Evolutionary conservation across 176 grass and related monocot species (phyloP), one percentile per base, ranked within the genome.

Genomic region (Lolium perenne): DNA sequence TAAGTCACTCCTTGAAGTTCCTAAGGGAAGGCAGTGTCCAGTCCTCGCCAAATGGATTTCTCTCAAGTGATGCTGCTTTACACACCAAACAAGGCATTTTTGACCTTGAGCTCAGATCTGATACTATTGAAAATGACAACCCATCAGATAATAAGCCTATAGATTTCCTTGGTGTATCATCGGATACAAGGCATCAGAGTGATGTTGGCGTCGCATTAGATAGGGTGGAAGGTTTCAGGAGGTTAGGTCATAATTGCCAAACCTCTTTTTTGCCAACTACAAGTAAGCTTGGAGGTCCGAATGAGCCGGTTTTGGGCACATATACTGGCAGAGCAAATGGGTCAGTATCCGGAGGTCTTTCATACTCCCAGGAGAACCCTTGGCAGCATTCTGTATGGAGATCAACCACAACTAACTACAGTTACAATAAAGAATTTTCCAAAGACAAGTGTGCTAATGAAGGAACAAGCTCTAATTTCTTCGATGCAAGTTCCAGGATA

Each of bases 11-110:
- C 63, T 87, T 94, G 10, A 91, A 91, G 47, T 97, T 94, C 13
- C 87, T 91, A 55, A 92, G 87, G 86, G 94, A 97, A 90, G 90
- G 89, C 40, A 94, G 92, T 32, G 87, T 89, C 25, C 92, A 90
- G 71, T 92, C 94, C 81, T 90, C 86, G n/a, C 88, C 94, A 86
- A 94, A 92, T 60, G 84, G 86, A 78, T 87, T 86, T 38, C 68
- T 86, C 29, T 21, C 87, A 53, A 93, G 8, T 25, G 91, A 77
- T 65, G 62, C 17, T 59, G 74, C 51, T 87, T 56, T 64, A 63
- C 71, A 56, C 35, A 57, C 67, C 65, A 83, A 82, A 66, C 83
- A 71, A 89, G 54, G 71, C 84, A 85, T 83, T 68, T 88, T 94
- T 85, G 91, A 91, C 65, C 89, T 95, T 85, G 80, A 76, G 14